These are phyloP conservation scores for Byssothecium circinans DNA, from an alignment of 2,329 filamentous ascomycete species.

Conservation along the genomic window DNA sequence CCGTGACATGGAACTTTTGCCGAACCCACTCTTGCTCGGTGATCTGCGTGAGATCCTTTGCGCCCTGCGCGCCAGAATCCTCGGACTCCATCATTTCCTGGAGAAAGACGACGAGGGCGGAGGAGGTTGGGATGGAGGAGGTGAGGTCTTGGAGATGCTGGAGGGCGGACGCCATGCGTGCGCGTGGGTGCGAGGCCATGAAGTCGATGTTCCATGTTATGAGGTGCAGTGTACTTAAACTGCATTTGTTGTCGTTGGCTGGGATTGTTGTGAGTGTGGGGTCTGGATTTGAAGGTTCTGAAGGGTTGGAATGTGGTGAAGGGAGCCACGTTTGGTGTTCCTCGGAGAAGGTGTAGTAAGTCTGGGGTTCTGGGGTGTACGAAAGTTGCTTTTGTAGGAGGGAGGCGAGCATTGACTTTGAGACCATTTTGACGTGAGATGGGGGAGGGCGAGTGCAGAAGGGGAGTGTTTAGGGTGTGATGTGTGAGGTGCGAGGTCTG, in stretches of 20 bases:
- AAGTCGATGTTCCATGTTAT: conserved; percentile 54
- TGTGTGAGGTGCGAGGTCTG: background rate
- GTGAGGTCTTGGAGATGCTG: conserved; percentile 39
- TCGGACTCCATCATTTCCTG: conserved; percentile 52
- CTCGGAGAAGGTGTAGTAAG: background rate
- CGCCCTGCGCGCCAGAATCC: conserved; percentile 25
- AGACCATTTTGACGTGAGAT: conserved; percentile 6
- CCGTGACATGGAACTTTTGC: conserved; percentile 52
- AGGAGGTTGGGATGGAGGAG: conserved; percentile 11
- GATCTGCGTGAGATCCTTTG: conserved; percentile 15
- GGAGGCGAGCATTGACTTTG: conserved; percentile 10
- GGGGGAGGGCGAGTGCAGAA: background rate
- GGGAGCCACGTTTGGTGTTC: background rate
- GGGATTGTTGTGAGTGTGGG: too few species aligned
- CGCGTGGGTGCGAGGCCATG: conserved; percentile 39
- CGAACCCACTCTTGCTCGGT: conserved; percentile 48
- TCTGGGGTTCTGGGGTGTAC: conserved; percentile 3
- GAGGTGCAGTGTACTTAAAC: conserved; percentile 7
- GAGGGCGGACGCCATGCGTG: conserved; percentile 47
- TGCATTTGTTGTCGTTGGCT: too few species aligned
- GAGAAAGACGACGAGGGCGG: conserved; percentile 50
- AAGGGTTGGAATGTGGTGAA: background rate
- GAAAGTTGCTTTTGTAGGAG: conserved; percentile 17
- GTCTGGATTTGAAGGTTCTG: too few species aligned
- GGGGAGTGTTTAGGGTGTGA: background rate